A percentile compares a stretch with the other conserved stretches of the same genome.
phyloP scores from a whole-genome alignment of 1,284 basidiomycete genomes.

The Puccinia triticina region DNA sequence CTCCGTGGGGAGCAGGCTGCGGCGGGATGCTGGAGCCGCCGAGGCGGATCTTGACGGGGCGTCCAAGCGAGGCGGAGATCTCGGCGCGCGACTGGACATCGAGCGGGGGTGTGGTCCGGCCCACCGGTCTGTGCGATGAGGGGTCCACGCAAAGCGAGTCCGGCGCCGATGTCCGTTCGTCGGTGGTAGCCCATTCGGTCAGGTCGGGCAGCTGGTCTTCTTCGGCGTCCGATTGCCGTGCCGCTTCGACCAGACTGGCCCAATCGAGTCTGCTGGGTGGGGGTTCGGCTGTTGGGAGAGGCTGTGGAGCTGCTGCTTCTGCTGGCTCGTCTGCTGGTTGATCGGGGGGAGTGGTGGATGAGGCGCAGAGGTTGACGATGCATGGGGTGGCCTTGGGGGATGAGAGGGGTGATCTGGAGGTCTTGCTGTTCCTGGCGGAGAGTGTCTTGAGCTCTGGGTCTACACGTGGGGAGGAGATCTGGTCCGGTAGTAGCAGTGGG shows the following conservation, averaged over 20 bases:
- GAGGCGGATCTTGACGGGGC: neutral
- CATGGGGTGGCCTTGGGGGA: neutral
- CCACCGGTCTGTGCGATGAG: neutral
- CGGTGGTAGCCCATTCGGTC: constrained; percentile 26
- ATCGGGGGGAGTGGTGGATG: neutral
- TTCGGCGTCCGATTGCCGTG: constrained; percentile 5
- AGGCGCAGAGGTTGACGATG: neutral
- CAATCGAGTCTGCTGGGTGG: neutral
- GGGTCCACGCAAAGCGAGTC: neutral
- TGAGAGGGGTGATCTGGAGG: neutral
- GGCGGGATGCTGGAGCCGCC: neutral
- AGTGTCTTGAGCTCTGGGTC: too few species aligned
- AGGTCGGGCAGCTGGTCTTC: constrained; percentile 28
- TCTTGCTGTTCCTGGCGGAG: neutral
- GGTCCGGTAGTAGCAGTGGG: too few species aligned
- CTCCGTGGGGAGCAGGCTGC: neutral
- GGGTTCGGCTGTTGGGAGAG: neutral
- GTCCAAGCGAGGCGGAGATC: neutral
- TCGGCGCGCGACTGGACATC: neutral
- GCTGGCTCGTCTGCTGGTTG: neutral
- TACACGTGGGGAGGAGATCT: neutral
- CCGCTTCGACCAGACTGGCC: constrained; percentile 30
- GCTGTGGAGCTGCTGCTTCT: neutral
- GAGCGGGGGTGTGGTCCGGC: neutral
- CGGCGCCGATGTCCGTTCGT: neutral